Conservation (phyloP, 805 yeast genomes). For the Blastobotrys muscicola region DNA sequence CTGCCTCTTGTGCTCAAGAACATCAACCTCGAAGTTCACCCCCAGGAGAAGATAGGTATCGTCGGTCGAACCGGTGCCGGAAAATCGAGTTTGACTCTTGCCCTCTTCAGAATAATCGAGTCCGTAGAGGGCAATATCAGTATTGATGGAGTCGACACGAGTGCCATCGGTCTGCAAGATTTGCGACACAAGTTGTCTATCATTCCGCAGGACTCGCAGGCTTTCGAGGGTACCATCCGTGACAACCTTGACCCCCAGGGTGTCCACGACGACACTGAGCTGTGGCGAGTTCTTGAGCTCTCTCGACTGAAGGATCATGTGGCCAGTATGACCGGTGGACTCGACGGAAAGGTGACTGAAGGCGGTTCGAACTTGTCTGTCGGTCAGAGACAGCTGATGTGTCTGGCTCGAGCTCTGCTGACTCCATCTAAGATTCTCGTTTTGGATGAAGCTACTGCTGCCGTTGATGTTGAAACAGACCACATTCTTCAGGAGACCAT, state of each 20-base stretch:
- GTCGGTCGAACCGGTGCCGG: conserved; percentile 91
- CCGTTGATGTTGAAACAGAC: conserved; percentile 76
- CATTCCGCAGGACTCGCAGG: conserved; percentile 63
- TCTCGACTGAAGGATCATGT: conserved; percentile 45
- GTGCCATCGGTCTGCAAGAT: conserved; percentile 43
- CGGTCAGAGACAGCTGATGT: conserved; percentile 74
- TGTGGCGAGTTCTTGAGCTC: conserved; percentile 51
- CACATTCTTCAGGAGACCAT: conserved; percentile 67
- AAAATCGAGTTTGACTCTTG: conserved; percentile 72
- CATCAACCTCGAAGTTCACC: conserved; percentile 52
- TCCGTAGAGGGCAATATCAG: conserved; percentile 39
- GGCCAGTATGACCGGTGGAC: conserved; percentile 34
- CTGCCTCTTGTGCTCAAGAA: conserved; percentile 61
- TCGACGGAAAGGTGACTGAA: conserved; percentile 48
- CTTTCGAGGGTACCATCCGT: conserved; percentile 54
- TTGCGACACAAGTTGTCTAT: conserved; percentile 49
- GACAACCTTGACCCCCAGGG: conserved; percentile 56
- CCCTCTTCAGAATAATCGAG: conserved; percentile 54
- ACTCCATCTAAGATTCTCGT: conserved; percentile 59
- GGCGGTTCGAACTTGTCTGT: conserved; percentile 72
- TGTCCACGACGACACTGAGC: conserved; percentile 36
- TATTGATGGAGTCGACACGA: conserved; percentile 49
- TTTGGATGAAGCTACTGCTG: conserved; percentile 73
- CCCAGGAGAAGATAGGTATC: conserved; percentile 74
- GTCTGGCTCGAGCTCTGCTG: conserved; percentile 70